Percentiles rank a stretch among this genome's conserved stretches.
Evolutionary conservation across 2,329 filamentous ascomycete species (phyloP).

Genomic region (Epicoccum nigrum): DNA sequence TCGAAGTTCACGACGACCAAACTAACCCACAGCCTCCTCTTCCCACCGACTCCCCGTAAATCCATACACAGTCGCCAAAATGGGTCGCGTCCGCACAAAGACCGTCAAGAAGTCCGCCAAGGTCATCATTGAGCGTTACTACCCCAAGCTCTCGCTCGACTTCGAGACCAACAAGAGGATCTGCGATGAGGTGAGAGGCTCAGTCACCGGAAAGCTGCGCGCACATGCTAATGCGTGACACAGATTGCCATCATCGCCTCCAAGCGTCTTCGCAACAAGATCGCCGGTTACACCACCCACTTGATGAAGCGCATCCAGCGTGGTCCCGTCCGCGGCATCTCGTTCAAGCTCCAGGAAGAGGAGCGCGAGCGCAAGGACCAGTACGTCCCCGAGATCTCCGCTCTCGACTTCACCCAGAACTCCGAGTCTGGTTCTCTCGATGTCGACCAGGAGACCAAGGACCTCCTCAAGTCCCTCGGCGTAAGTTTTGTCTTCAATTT

Average conservation of each 20-base stretch:
- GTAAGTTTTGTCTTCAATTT: conserved; percentile 66
- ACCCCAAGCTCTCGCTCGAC: conserved; percentile 97
- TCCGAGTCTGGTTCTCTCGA: conserved; percentile 92
- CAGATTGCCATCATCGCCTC: conserved; percentile 93
- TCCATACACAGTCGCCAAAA: conserved; percentile 48
- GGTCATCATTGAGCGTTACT: conserved; percentile 89
- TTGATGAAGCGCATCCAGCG: conserved; percentile 99
- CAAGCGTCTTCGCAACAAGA: conserved; percentile 98
- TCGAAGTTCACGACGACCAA: conserved; percentile 33
- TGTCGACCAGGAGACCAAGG: conserved; percentile 97
- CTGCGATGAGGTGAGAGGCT: conserved; percentile 77
- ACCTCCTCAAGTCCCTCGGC: conserved; percentile 98
- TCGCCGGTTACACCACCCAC: conserved; percentile 85
- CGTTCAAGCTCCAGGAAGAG: conserved; percentile 99
- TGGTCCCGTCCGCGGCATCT: conserved; percentile 98
- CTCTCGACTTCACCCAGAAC: conserved; percentile 96
- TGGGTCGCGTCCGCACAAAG: conserved; percentile 66
- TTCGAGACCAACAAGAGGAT: conserved; percentile 99
- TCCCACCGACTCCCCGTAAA: conserved; percentile 30
- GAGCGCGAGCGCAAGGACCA: conserved; percentile 99
- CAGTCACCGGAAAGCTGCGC: not conserved
- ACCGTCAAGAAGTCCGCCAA: conserved; percentile 89
- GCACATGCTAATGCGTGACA: conserved; percentile 67
- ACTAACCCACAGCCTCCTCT: conserved; percentile 38
- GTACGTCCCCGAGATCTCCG: conserved; percentile 98